Conservation (phyloP, 148 eudicot species). For the Diospyros kaki region DNA sequence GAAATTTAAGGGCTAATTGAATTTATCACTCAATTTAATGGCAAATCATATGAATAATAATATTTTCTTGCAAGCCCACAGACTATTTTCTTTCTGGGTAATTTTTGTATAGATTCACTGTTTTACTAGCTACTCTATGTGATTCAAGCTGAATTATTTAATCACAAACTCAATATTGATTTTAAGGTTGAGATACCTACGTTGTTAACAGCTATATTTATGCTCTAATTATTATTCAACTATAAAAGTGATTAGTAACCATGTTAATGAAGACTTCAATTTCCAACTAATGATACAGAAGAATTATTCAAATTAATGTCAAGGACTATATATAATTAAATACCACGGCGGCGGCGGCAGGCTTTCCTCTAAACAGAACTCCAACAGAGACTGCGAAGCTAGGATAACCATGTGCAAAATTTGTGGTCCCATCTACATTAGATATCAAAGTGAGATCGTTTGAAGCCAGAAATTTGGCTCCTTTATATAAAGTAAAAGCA, state of each 20-base stretch:
- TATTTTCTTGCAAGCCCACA: no score
- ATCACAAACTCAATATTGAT: no score
- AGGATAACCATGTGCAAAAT: slow-evolving; percentile 96
- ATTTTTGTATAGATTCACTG: no score
- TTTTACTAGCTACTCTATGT: no score
- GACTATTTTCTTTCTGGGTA: no score
- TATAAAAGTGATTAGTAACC: background rate
- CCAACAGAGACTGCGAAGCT: slow-evolving; percentile 97
- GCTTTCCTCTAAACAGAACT: slow-evolving; percentile 82
- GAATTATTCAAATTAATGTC: background rate
- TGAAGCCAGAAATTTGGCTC: background rate
- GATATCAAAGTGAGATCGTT: slow-evolving; percentile 7
- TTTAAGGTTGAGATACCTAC: no score
- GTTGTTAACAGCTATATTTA: background rate
- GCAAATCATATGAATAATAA: no score
- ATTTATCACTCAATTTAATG: no score
- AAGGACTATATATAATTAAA: slow-evolving; percentile 7
- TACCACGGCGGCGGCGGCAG: slow-evolving; percentile 97
- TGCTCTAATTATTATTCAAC: background rate
- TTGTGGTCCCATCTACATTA: slow-evolving; percentile 88
- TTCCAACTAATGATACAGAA: background rate
- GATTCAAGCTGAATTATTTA: no score
- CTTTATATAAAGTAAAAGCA: background rate
- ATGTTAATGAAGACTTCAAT: background rate
- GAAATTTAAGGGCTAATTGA: no score